These are phyloP conservation scores for Leishmania lainsoni DNA, from an alignment of 208 protist species.

Conservation along the genomic window DNA sequence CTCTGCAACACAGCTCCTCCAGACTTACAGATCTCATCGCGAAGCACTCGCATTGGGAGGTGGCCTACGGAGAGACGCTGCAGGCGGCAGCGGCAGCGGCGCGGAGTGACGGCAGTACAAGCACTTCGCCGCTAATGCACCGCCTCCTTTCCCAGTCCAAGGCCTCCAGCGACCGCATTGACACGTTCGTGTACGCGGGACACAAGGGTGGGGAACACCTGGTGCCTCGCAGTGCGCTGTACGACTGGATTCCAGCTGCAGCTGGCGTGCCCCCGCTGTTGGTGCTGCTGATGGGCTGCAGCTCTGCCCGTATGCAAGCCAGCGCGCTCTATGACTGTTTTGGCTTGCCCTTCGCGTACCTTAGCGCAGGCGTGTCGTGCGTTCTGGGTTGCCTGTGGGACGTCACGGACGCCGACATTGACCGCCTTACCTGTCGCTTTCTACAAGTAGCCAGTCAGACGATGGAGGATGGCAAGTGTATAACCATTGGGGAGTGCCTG, in stretches of 20 bases:
- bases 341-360: conserved; percentile 73
- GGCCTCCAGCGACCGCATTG: conserved; percentile 14
- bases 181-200: conserved; percentile 69
- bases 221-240: conserved; percentile 41
- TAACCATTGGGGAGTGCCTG: conserved; percentile 56
- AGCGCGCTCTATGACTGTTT: conserved; percentile 42
- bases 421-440: conserved; percentile 60
- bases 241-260: conserved; percentile 46
- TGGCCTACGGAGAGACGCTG: conserved; percentile 26
- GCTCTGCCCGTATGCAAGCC: conserved; percentile 56
- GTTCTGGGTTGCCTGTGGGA: conserved; percentile 80
- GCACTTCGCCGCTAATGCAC: conserved; percentile 17
- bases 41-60: conserved; percentile 26
- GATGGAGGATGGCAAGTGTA: not conserved
- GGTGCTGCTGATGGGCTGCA: conserved; percentile 85
- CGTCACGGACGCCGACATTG: conserved; percentile 81
- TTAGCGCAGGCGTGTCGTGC: conserved; percentile 64
- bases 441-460: conserved; percentile 13
- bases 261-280: conserved; percentile 2
- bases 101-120: not conserved
- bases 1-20: conserved; percentile 7
- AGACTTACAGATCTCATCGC: conserved; percentile 17
- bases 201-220: conserved; percentile 66
- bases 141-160: conserved; percentile 8
- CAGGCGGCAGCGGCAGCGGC: conserved; percentile 3